phyloP scores from a whole-genome alignment of 306 rosid genomes.

The Fragaria ananassa region DNA sequence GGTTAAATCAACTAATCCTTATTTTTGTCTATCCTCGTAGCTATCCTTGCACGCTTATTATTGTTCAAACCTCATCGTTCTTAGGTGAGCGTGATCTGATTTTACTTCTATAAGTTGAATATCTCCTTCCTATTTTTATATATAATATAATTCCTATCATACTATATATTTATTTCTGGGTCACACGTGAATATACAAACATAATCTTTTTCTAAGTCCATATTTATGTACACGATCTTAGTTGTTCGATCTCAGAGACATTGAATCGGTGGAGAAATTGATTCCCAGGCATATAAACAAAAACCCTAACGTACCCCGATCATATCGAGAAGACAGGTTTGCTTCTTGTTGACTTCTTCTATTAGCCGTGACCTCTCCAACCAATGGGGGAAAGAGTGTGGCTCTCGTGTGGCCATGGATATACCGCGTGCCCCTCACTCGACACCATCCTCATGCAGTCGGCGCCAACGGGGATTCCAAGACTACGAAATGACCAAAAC shows the following conservation, averaged over 20 bases:
- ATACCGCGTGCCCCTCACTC: slow-evolving; percentile 18
- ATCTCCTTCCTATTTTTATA: too few species aligned
- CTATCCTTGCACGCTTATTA: too few species aligned
- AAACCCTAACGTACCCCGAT: background rate
- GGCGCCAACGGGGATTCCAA: slow-evolving; percentile 30
- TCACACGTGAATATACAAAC: background rate
- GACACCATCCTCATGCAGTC: slow-evolving; percentile 20
- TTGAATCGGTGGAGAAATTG: background rate
- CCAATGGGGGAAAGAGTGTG: slow-evolving; percentile 23
- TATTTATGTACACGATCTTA: background rate
- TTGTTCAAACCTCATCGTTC: too few species aligned
- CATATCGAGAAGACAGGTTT: background rate
- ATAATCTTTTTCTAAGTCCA: background rate
- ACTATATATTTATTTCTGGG: background rate
- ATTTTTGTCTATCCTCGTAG: too few species aligned
- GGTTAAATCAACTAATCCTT: too few species aligned
- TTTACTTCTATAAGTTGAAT: too few species aligned
- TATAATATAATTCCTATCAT: background rate
- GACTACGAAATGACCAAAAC: slow-evolving; percentile 11
- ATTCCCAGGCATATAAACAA: background rate
- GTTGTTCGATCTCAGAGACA: background rate
- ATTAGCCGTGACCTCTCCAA: background rate
- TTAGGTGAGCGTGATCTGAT: too few species aligned
- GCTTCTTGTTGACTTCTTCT: background rate
- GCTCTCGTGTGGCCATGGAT: slow-evolving; percentile 28